Evolutionary conservation across 495 filamentous ascomycete species (phyloP).

Genomic region (Articulospora tetracladia): DNA sequence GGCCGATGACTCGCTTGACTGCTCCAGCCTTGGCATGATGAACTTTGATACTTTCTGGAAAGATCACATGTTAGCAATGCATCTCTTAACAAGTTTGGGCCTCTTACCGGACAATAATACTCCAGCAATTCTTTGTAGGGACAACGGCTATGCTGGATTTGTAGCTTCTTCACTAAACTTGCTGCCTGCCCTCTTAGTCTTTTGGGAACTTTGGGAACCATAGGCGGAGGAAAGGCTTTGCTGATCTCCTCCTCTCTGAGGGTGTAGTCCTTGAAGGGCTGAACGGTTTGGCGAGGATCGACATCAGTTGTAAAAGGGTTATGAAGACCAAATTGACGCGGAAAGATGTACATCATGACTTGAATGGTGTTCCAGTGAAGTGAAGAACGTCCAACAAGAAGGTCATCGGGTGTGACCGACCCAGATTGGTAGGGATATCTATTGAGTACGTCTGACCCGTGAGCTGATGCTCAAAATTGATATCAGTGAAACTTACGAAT

Average conservation of each 20-base stretch:
- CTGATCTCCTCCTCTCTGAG: conserved; percentile 78
- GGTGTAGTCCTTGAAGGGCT: conserved; percentile 77
- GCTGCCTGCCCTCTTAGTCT: conserved; percentile 61
- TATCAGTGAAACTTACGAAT: conserved; percentile 59
- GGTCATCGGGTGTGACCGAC: neutral
- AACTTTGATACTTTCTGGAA: neutral
- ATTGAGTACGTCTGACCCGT: conserved; percentile 73
- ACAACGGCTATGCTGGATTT: conserved; percentile 67
- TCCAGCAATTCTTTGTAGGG: conserved; percentile 71
- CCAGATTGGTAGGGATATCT: conserved; percentile 45
- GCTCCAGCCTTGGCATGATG: neutral
- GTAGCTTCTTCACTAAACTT: conserved; percentile 62
- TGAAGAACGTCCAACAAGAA: neutral
- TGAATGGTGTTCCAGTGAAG: conserved; percentile 45
- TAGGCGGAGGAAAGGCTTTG: conserved; percentile 13
- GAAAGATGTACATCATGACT: conserved; percentile 91
- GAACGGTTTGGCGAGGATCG: conserved; percentile 58
- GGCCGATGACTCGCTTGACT: conserved; percentile 6
- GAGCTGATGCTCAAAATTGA: conserved; percentile 10
- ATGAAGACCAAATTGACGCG: conserved; percentile 81
- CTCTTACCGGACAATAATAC: conserved; percentile 67
- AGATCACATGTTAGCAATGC: neutral
- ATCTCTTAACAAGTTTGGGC: neutral
- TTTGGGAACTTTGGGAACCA: conserved; percentile 57
- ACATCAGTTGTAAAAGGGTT: conserved; percentile 80